Conservation (phyloP, 352 stramenopile species). For the Phytopythium helicoides region DNA sequence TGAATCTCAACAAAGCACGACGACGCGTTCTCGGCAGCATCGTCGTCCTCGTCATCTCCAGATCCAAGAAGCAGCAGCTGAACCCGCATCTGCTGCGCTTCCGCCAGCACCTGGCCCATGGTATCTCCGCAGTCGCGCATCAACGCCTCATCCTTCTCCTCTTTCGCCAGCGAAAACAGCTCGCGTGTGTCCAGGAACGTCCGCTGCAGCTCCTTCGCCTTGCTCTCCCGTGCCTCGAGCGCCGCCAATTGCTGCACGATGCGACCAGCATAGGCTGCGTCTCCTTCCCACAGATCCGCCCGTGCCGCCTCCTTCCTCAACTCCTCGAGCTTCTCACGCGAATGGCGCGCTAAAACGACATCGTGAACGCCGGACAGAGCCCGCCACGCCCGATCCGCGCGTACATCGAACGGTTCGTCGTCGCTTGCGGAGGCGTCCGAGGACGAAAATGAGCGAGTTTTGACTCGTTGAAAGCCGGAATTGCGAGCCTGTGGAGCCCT, state of each 20-base stretch:
- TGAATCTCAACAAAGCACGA: constrained; percentile 83
- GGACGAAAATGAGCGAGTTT: too few relatives aligned
- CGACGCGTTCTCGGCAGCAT: constrained; percentile 13
- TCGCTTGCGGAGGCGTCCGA: constrained; percentile 5
- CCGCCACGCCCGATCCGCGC: constrained; percentile 27
- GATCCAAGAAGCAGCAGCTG: constrained; percentile 61
- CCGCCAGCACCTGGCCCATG: constrained; percentile 32
- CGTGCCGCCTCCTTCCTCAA: constrained; percentile 43
- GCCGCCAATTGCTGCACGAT: constrained; percentile 61
- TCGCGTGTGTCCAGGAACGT: constrained; percentile 66
- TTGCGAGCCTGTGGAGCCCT: too few relatives aligned
- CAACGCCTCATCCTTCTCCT: constrained; percentile 58
- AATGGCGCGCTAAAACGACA: constrained; percentile 33
- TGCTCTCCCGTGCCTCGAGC: constrained; percentile 47
- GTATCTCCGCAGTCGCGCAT: constrained; percentile 42
- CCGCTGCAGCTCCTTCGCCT: constrained; percentile 30
- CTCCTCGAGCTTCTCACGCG: constrained; percentile 32
- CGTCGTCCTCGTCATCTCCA: constrained; percentile 31
- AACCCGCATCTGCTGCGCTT: constrained; percentile 53
- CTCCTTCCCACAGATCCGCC: constrained; percentile 52
- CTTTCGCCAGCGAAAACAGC: constrained; percentile 48
- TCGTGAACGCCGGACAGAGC: constrained; percentile 55
- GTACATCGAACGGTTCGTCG: constrained; percentile 41
- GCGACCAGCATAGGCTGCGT: constrained; percentile 44
- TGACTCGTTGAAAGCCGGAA: too few relatives aligned